Conservation (phyloP, 331 rosid genomes). For the Prunus yedoensis region DNA sequence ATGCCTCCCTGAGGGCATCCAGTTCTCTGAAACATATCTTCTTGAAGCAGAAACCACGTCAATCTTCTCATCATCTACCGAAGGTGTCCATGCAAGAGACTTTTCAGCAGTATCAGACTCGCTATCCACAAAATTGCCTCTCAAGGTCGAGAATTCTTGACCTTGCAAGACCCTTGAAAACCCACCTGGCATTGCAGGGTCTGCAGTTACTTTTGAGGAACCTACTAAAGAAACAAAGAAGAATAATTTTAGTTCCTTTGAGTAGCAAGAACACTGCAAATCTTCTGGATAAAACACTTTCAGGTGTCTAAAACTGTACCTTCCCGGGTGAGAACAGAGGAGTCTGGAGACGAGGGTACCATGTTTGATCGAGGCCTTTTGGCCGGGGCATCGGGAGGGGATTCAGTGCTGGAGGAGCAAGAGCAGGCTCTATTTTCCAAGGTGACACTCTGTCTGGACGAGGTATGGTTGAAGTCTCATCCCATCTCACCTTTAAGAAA, state of each 20-base stretch:
- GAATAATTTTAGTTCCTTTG: not conserved
- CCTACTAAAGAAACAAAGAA: constrained; percentile 22
- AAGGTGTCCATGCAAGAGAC: constrained; percentile 60
- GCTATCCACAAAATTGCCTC: constrained; percentile 63
- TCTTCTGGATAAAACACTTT: not conserved
- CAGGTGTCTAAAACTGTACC: constrained; percentile 38
- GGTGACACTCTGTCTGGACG: constrained; percentile 98
- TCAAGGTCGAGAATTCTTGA: constrained; percentile 90
- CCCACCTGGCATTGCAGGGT: constrained; percentile 66
- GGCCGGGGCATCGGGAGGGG: constrained; percentile 79
- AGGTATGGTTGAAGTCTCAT: constrained; percentile 78
- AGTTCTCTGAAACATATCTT: too few species aligned
- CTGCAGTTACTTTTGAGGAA: constrained; percentile 60
- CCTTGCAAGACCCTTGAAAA: constrained; percentile 98
- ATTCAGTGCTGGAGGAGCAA: constrained; percentile 82
- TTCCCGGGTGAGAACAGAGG: constrained; percentile 83
- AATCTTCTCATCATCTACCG: constrained; percentile 66
- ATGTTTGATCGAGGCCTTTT: constrained; percentile 70
- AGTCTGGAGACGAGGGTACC: constrained; percentile 75
- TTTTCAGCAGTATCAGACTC: constrained; percentile 66
- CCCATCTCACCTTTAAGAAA: constrained; percentile 90
- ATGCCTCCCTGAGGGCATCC: constrained; percentile 68
- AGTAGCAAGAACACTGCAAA: not conserved
- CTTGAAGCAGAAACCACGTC: constrained; percentile 62
- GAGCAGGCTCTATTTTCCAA: constrained; percentile 98